Base-by-base conservation (phyloP, 2,329 filamentous ascomycete genomes). In the Lasiodiplodia sp. region DNA sequence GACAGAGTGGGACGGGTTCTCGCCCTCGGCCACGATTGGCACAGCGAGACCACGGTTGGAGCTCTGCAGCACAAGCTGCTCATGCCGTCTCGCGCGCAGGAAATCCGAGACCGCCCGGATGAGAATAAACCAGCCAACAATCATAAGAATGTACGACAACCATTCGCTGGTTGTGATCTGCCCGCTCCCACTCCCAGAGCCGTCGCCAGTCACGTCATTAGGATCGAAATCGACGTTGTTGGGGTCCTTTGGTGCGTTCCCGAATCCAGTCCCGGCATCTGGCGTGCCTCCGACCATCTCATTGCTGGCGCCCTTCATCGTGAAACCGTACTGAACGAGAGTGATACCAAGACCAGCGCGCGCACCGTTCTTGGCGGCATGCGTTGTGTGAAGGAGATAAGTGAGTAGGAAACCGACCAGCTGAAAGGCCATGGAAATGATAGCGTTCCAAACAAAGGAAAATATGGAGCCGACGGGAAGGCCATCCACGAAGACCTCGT, bases 371-470 rank as follows among this genome's bases (percentile, higher is more conserved):
- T 99, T 99, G 75, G 96, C 96, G 4, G 96, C 96, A 80, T 99
- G 96, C 8, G 95, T 97, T 37, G 96, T 98, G 85, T 99, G 96
- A 3, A 99, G 87, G 68, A 99, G 92, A 79, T 99, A 99, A 34
- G 96, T 98, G 75, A 99, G 91, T 37, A 99, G 89, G 86, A 99
- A 99, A 66, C 96, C 96, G 81, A 97, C 93, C 71, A 98, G 88
- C 80, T 97, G 93, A 85, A 99, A 98, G 53, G 94, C 97, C 87
- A 97, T 95, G 72, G 93, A 96, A 73, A 99, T 98, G 88, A 98
- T 94, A 82, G 88, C 92, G 82, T 96, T 96, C 93, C 93, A 96
- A 73, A 95, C 84, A 75, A 96, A 96, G 70, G 89, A 91, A 82
- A 96, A 96, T 70, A 96, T 84, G 60, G 92, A 94, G 72, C 93